A percentile compares a stretch with the other conserved stretches of the same genome.
Conservation (phyloP, 805 yeast species). For the Metschnikowia drakensbergensis region DNA sequence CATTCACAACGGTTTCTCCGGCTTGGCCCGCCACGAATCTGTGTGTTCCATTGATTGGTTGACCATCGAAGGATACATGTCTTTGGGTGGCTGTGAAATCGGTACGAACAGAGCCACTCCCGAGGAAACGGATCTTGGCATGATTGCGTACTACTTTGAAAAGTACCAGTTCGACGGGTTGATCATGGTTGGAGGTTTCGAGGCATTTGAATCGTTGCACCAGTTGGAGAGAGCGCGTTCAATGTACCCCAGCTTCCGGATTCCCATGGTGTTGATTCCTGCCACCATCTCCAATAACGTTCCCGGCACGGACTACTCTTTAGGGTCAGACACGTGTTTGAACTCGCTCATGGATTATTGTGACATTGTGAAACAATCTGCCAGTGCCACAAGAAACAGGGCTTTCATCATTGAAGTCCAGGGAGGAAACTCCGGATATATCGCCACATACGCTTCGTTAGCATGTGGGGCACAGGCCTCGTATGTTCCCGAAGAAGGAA, state of each 20-base stretch:
- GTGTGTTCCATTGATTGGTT: slow-evolving; percentile 74
- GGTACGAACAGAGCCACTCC: slow-evolving; percentile 95
- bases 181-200: slow-evolving; percentile 77
- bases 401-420: slow-evolving; percentile 80
- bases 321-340: slow-evolving; percentile 74
- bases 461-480: slow-evolving; percentile 72
- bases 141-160: slow-evolving; percentile 68
- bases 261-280: slow-evolving; percentile 75
- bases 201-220: slow-evolving; percentile 68
- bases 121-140: slow-evolving; percentile 57
- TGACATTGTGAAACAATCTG: slow-evolving; percentile 76
- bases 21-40: slow-evolving; percentile 85
- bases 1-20: slow-evolving; percentile 89
- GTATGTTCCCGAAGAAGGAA: slow-evolving; percentile 72
- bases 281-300: slow-evolving; percentile 79
- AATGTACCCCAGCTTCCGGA: slow-evolving; percentile 65
- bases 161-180: slow-evolving; percentile 67
- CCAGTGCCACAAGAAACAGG: slow-evolving; percentile 73
- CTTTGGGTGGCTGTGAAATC: slow-evolving; percentile 90
- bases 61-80: slow-evolving; percentile 84
- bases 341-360: slow-evolving; percentile 68
- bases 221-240: slow-evolving; percentile 58
- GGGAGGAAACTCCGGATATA: slow-evolving; percentile 81
- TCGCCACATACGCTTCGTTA: slow-evolving; percentile 65
- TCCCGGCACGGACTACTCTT: slow-evolving; percentile 76